Conservation (phyloP, 192 early-diverging fungal genomes). For the Coemansia sp. region DNA sequence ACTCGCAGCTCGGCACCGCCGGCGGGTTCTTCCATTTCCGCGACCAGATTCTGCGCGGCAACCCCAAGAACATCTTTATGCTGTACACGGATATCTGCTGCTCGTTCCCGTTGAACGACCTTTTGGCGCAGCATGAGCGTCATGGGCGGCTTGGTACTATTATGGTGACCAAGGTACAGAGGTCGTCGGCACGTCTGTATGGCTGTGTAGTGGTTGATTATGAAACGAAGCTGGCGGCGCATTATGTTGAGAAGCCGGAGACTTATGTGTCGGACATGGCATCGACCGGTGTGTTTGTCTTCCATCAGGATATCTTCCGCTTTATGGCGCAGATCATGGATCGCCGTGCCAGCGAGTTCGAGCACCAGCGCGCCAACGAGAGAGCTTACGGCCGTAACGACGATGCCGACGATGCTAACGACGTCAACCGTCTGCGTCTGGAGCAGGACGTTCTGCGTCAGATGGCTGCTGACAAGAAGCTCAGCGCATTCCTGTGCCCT, state of each 20-base stretch:
- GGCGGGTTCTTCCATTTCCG: slow-evolving; percentile 99
- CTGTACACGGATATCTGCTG: slow-evolving; percentile 97
- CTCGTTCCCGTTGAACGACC: slow-evolving; percentile 86
- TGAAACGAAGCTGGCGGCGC: slow-evolving; percentile 87
- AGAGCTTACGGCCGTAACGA: slow-evolving; percentile 53
- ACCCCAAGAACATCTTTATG: slow-evolving; percentile 92
- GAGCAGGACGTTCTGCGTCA: slow-evolving; percentile 92
- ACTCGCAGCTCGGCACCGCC: slow-evolving; percentile 93
- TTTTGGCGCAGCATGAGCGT: slow-evolving; percentile 82
- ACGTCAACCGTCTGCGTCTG: slow-evolving; percentile 72
- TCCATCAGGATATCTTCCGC: slow-evolving; percentile 84
- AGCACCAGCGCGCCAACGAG: slow-evolving; percentile 59
- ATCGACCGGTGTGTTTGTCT: slow-evolving; percentile 94
- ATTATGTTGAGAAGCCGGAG: slow-evolving; percentile 99
- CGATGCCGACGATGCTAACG: slow-evolving; percentile 46
- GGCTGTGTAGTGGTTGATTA: slow-evolving; percentile 91
- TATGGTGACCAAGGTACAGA: slow-evolving; percentile 85
- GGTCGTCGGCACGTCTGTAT: slow-evolving; percentile 80
- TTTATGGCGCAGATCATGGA: slow-evolving; percentile 81
- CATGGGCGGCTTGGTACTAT: slow-evolving; percentile 86
- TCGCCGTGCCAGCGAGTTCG: slow-evolving; percentile 57
- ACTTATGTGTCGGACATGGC: slow-evolving; percentile 92
- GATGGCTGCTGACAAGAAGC: slow-evolving; percentile 79
- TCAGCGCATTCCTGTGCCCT: slow-evolving; percentile 83
- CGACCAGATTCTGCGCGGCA: slow-evolving; percentile 91